Conservation (phyloP, 371 early-diverging fungal genomes). For the Capillidium heterosporum region DNA sequence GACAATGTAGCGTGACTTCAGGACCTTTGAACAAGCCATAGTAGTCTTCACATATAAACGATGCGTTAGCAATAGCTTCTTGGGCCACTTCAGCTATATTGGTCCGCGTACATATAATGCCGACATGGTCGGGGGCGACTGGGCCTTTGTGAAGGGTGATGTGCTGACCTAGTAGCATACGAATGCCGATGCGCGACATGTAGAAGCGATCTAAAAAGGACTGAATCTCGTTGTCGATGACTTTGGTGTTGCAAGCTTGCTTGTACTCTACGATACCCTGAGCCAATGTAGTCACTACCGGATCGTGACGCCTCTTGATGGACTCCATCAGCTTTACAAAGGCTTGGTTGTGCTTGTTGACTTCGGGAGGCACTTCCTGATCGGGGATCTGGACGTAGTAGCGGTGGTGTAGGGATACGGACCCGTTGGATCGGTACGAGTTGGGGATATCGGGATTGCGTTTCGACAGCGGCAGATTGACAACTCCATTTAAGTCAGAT, state of each 20-base stretch:
- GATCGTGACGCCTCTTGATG: slow-evolving; percentile 86
- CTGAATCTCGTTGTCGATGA: slow-evolving; percentile 70
- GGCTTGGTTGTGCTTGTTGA: slow-evolving; percentile 50
- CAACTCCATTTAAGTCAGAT: neutral
- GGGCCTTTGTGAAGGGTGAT: slow-evolving; percentile 46
- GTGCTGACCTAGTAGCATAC: slow-evolving; percentile 87
- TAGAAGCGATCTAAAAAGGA: slow-evolving; percentile 92
- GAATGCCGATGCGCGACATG: slow-evolving; percentile 93
- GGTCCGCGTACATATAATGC: slow-evolving; percentile 87
- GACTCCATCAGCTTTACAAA: slow-evolving; percentile 74
- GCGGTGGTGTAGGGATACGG: slow-evolving; percentile 9
- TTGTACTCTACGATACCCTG: slow-evolving; percentile 90
- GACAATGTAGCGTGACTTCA: slow-evolving; percentile 60
- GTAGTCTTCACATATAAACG: slow-evolving; percentile 79
- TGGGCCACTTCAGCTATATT: slow-evolving; percentile 52
- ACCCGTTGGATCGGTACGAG: neutral
- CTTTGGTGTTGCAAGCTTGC: slow-evolving; percentile 28
- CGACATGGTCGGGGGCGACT: slow-evolving; percentile 58
- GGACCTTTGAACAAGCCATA: slow-evolving; percentile 74
- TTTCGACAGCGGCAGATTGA: slow-evolving; percentile 2
- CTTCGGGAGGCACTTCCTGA: slow-evolving; percentile 43
- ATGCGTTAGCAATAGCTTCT: slow-evolving; percentile 85
- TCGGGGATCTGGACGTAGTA: slow-evolving; percentile 38
- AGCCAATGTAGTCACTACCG: slow-evolving; percentile 79
- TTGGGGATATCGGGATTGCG: slow-evolving; percentile 3